Evolutionary conservation across 2,329 filamentous ascomycete genomes (phyloP).

Genomic region (Fusarium camptoceras): DNA sequence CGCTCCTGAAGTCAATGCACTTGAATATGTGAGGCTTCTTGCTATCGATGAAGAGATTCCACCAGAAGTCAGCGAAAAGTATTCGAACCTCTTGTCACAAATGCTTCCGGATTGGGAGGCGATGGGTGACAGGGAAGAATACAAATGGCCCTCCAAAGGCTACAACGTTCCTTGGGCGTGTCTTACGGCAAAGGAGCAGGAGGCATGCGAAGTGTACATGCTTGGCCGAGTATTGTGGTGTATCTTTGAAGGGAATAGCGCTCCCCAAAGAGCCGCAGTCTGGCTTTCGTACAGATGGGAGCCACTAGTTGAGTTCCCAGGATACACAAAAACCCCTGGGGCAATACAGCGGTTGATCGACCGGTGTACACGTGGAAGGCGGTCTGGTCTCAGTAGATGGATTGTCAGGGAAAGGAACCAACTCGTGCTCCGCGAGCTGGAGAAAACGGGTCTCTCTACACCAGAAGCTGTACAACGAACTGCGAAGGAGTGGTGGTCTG

Average conservation of each 20-base stretch:
- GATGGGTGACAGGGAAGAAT: conserved; percentile 56
- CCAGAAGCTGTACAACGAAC: conserved; percentile 52
- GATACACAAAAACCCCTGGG: conserved; percentile 61
- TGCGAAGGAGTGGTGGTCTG: conserved; percentile 61
- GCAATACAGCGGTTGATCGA: conserved; percentile 62
- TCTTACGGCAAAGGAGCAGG: conserved; percentile 63
- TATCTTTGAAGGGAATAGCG: conserved; percentile 70
- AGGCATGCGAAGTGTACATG: conserved; percentile 72
- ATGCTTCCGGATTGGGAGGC: conserved; percentile 62
- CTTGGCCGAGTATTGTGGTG: conserved; percentile 71
- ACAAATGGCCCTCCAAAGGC: conserved; percentile 60
- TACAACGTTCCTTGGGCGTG: conserved; percentile 69
- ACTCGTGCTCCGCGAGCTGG: conserved; percentile 57
- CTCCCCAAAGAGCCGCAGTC: conserved; percentile 66
- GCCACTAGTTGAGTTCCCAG: conserved; percentile 67
- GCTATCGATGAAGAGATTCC: conserved; percentile 62
- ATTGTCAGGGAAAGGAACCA: conserved; percentile 60
- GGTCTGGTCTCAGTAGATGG: conserved; percentile 57
- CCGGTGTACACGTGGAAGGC: conserved; percentile 63
- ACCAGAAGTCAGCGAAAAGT: conserved; percentile 54
- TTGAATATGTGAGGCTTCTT: conserved; percentile 68
- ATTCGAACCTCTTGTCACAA: conserved; percentile 54
- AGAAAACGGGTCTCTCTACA: conserved; percentile 50
- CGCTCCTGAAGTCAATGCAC: conserved; percentile 68
- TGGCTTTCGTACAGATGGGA: conserved; percentile 71